These are phyloP conservation scores for Teratosphaeria gauchensis DNA, from an alignment of 2,329 filamentous ascomycete genomes.

Conservation along the genomic window DNA sequence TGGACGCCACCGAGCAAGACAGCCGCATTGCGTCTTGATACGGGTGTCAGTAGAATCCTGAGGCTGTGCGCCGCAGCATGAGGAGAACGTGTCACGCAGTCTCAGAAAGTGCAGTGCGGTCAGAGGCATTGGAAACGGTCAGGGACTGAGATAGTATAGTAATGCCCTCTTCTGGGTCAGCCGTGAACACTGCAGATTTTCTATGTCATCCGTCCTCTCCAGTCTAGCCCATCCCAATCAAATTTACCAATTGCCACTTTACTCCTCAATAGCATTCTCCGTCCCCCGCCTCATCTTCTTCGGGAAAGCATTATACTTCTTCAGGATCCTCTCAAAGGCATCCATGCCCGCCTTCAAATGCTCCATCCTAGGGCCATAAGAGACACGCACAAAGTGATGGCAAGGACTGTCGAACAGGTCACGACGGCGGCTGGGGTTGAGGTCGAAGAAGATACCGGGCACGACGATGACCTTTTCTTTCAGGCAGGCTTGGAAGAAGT, in stretches of 20 bases:
- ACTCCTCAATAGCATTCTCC: neutral
- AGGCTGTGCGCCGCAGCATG: too few relatives aligned
- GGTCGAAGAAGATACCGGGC: conserved; percentile 93
- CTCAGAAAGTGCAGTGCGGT: too few relatives aligned
- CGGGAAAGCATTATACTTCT: conserved; percentile 43
- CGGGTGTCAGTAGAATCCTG: too few relatives aligned
- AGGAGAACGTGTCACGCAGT: too few relatives aligned
- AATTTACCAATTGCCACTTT: neutral
- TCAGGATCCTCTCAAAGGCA: conserved; percentile 73
- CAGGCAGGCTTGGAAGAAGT: conserved; percentile 92
- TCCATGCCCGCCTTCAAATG: conserved; percentile 69
- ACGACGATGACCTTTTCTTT: conserved; percentile 94
- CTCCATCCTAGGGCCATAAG: conserved; percentile 75
- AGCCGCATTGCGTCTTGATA: too few relatives aligned
- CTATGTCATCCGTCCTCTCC: too few relatives aligned
- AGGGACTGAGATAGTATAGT: too few relatives aligned
- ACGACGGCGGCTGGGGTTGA: conserved; percentile 80
- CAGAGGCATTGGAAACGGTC: too few relatives aligned
- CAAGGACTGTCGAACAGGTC: conserved; percentile 92
- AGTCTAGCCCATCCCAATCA: neutral
- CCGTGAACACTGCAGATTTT: too few relatives aligned
- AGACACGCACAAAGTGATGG: conserved; percentile 78
- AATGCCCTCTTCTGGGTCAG: too few relatives aligned
- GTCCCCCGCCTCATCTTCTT: conserved; percentile 1
- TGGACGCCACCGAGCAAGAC: too few relatives aligned